Evolutionary conservation across 164 flowering plant species (phyloP).

Genomic region (Vitis labrusca): DNA sequence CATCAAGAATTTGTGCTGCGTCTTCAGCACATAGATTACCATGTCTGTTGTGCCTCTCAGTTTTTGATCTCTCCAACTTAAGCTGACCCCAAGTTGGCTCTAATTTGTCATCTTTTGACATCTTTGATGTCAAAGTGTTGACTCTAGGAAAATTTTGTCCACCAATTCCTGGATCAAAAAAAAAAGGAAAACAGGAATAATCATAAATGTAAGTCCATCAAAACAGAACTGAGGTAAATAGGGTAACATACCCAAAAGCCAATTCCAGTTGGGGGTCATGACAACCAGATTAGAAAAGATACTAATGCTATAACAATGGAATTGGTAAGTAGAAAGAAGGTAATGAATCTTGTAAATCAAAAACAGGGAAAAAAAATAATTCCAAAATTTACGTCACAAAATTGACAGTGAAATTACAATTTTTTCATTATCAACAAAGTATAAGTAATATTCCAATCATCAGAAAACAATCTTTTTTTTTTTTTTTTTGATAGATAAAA

Average conservation of each 20-base stretch:
- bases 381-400: too few species aligned
- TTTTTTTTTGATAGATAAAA: too few species aligned
- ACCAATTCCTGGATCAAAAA: conserved; percentile 31
- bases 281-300: too few species aligned
- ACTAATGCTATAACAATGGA: too few species aligned
- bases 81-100: conserved; percentile 29
- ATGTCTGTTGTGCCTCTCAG: conserved; percentile 56
- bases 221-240: not conserved
- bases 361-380: too few species aligned
- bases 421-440: too few species aligned
- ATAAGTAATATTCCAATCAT: too few species aligned
- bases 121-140: conserved; percentile 48
- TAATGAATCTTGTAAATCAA: too few species aligned
- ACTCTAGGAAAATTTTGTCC: conserved; percentile 38
- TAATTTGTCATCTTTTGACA: conserved; percentile 24
- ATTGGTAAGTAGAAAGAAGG: too few species aligned
- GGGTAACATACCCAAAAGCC: not conserved
- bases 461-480: too few species aligned
- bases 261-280: too few species aligned
- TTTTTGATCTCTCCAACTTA: conserved; percentile 70
- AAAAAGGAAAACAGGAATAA: not conserved
- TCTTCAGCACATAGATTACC: conserved; percentile 42
- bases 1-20: conserved; percentile 74
- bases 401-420: too few species aligned
- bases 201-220: not conserved